Conservation (phyloP, 345 rosid species). For the Citropsis articulata region DNA sequence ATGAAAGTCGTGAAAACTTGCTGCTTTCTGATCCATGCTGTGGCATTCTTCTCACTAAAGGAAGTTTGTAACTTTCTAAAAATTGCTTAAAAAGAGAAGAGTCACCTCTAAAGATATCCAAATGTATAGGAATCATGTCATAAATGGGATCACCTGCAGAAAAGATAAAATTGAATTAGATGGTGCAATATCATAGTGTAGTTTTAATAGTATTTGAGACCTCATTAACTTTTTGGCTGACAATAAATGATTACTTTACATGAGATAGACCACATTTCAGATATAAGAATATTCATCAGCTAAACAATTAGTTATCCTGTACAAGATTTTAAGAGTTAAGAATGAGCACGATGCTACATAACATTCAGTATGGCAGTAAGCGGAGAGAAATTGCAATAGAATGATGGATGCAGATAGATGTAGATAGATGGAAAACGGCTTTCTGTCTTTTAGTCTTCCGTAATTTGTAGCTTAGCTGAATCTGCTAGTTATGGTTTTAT, state of each 20-base stretch:
- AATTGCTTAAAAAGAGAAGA: constrained; percentile 55
- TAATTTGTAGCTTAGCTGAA: not conserved
- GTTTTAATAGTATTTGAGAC: not conserved
- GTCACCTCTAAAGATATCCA: constrained; percentile 83
- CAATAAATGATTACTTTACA: not conserved
- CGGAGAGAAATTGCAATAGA: not conserved
- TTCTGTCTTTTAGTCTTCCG: not conserved
- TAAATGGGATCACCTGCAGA: constrained; percentile 75
- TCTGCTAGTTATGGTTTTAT: not conserved
- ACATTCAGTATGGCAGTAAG: not conserved
- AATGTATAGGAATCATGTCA: constrained; percentile 77
- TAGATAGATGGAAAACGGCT: not conserved
- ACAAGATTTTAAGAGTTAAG: not conserved
- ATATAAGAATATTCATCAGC: not conserved
- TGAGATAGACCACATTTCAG: not conserved
- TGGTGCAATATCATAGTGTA: not conserved
- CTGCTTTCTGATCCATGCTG: constrained; percentile 26
- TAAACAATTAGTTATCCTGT: not conserved
- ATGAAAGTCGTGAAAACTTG: constrained; percentile 56
- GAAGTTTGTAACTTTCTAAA: constrained; percentile 69
- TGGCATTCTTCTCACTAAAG: constrained; percentile 41
- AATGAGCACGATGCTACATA: not conserved
- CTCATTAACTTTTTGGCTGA: not conserved
- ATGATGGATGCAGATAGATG: not conserved
- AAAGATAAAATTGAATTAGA: constrained; percentile 18